Conservation (phyloP, 352 stramenopile species). For the Globisporangium barbulae region DNA sequence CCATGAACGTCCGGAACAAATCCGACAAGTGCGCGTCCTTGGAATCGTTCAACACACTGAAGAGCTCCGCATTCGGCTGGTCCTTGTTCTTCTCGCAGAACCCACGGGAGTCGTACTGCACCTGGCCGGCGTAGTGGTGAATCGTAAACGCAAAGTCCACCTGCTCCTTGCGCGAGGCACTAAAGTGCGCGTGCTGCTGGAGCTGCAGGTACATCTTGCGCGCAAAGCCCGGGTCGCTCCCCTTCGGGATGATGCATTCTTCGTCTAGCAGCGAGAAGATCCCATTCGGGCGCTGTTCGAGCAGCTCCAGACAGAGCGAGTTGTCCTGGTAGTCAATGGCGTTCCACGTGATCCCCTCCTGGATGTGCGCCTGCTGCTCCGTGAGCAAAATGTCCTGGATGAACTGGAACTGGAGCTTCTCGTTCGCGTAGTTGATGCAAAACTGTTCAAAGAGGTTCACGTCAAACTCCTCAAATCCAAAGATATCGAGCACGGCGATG, state of each 20-base stretch:
- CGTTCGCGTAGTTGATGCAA: constrained; percentile 82
- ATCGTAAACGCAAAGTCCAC: constrained; percentile 73
- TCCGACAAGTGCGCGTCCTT: constrained; percentile 48
- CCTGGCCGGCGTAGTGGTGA: constrained; percentile 75
- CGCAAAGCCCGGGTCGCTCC: constrained; percentile 68
- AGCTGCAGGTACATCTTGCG: constrained; percentile 75
- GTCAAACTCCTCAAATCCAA: constrained; percentile 89
- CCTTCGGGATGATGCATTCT: constrained; percentile 80
- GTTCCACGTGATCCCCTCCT: constrained; percentile 71
- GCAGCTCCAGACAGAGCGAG: constrained; percentile 71
- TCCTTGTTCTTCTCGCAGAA: constrained; percentile 91
- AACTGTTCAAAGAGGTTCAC: constrained; percentile 82
- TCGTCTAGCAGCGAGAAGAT: constrained; percentile 86
- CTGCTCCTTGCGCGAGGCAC: constrained; percentile 62
- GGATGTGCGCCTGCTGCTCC: constrained; percentile 71
- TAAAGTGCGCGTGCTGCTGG: constrained; percentile 54
- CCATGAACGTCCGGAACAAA: constrained; percentile 75
- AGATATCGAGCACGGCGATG: constrained; percentile 89
- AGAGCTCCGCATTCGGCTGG: constrained; percentile 74
- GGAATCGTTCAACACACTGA: constrained; percentile 60
- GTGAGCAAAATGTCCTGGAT: constrained; percentile 77
- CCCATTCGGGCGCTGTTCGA: constrained; percentile 72
- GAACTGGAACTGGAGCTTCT: constrained; percentile 83
- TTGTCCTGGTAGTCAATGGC: constrained; percentile 77
- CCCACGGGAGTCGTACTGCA: constrained; percentile 67